Conservation (phyloP, 345 rosid species). For the Excoecaria agallocha region DNA sequence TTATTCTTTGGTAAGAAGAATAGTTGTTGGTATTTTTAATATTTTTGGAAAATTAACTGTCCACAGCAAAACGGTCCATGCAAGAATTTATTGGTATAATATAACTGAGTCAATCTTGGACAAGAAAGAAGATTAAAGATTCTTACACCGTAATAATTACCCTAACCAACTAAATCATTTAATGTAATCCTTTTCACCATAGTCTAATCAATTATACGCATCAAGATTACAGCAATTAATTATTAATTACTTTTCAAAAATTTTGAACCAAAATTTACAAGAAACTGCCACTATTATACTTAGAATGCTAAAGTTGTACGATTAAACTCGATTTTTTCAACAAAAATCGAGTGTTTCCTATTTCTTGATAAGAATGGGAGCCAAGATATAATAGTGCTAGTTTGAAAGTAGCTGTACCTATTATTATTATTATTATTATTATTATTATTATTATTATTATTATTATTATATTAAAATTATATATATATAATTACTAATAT, state of each 20-base stretch:
- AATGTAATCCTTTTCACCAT: constrained; percentile 16
- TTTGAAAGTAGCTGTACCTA: neutral
- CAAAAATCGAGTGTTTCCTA: too few relatives aligned
- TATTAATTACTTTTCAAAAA: too few relatives aligned
- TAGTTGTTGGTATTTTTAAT: neutral
- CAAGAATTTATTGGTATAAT: constrained; percentile 19
- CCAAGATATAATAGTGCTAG: neutral
- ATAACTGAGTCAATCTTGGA: constrained; percentile 42
- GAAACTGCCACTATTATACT: too few relatives aligned
- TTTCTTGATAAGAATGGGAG: too few relatives aligned
- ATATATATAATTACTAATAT: too few relatives aligned
- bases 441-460: neutral
- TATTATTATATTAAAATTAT: too few relatives aligned
- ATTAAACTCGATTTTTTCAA: too few relatives aligned
- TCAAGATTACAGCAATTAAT: too few relatives aligned
- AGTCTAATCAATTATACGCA: neutral
- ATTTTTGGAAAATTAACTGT: constrained; percentile 4
- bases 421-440: too few relatives aligned
- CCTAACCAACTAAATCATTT: constrained; percentile 29
- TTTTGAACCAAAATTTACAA: too few relatives aligned
- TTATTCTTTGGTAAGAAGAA: constrained; percentile 15
- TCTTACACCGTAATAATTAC: constrained; percentile 54
- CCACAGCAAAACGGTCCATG: constrained; percentile 8
- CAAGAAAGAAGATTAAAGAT: constrained; percentile 40
- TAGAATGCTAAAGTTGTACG: too few relatives aligned